phyloP scores from a whole-genome alignment of 129 eudicot genomes.

The Centella asiatica region DNA sequence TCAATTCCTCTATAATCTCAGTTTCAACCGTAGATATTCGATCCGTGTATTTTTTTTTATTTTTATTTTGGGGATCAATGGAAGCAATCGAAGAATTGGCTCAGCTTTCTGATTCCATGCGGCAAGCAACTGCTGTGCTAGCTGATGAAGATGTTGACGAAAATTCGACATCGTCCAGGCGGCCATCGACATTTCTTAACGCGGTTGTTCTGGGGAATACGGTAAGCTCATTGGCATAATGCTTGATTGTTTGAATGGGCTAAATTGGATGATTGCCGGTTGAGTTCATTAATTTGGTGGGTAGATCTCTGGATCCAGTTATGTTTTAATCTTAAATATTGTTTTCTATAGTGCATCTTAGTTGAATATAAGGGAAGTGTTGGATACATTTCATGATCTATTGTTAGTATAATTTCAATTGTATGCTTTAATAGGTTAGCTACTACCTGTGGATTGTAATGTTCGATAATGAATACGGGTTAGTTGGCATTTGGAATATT shows the following conservation, averaged over 20 bases:
- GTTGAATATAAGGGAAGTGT: neutral
- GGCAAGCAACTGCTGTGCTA: conserved; percentile 87
- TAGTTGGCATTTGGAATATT: neutral
- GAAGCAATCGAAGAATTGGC: conserved; percentile 93
- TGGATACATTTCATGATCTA: neutral
- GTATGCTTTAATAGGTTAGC: neutral
- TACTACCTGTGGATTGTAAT: no score
- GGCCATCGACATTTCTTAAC: conserved; percentile 72
- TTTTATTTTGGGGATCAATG: conserved; percentile 35
- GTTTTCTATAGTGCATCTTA: neutral
- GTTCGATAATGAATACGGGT: neutral
- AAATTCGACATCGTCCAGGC: conserved; percentile 41
- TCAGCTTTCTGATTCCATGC: conserved; percentile 89
- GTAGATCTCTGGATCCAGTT: conserved; percentile 35
- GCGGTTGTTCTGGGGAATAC: conserved; percentile 93
- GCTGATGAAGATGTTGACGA: conserved; percentile 94
- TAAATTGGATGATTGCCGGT: conserved; percentile 6
- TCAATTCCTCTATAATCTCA: no score
- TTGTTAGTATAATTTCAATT: neutral
- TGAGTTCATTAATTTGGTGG: conserved; percentile 6
- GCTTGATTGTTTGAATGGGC: neutral
- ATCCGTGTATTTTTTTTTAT: no score
- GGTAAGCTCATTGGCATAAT: conserved; percentile 35
- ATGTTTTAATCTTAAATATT: conserved; percentile 12
- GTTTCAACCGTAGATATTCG: no score